A percentile compares a stretch with the other conserved stretches of the same genome.
Conservation (phyloP, 768 basidiomycete species). For the Mycena leptocephala region DNA sequence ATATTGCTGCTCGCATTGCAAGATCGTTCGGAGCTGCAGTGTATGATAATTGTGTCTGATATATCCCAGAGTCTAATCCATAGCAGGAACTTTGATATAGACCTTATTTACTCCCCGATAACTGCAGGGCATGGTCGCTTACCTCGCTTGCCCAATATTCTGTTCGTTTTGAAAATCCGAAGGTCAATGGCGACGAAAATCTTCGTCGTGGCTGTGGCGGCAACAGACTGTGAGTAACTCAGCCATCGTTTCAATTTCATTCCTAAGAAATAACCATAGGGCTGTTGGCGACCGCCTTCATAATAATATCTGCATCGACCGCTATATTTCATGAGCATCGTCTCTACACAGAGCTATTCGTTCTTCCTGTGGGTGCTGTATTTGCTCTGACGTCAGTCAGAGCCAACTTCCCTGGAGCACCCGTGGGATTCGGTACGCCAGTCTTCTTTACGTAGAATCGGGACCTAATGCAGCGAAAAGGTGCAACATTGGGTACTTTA, state of each 20-base stretch:
- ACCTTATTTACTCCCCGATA: background rate
- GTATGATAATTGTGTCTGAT: conserved; percentile 12
- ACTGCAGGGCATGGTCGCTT: background rate
- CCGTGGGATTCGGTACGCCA: conserved; percentile 40
- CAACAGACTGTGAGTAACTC: conserved; percentile 32
- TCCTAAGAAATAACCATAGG: conserved; percentile 23
- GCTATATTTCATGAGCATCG: conserved; percentile 30
- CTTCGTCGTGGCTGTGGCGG: conserved; percentile 32
- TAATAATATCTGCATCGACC: conserved; percentile 34
- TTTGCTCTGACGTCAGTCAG: conserved; percentile 39
- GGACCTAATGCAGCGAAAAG: conserved; percentile 9
- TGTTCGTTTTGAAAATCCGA: conserved; percentile 28
- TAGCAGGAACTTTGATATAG: conserved; percentile 23
- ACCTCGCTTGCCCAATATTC: background rate
- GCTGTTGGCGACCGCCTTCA: conserved; percentile 35
- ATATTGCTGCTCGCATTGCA: conserved; percentile 7
- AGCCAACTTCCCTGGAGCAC: conserved; percentile 42
- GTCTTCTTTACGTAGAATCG: background rate
- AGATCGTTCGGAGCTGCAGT: conserved; percentile 23
- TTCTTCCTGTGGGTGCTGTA: conserved; percentile 39
- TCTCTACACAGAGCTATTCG: conserved; percentile 42
- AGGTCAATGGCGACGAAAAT: conserved; percentile 34
- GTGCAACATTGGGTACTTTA: conserved; percentile 27
- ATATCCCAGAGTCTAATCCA: background rate
- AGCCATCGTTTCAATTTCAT: background rate